Evolutionary conservation across 2,329 filamentous ascomycete species (phyloP), one percentile per base, ranked within the genome.

Genomic region (Alternaria arborescens): DNA sequence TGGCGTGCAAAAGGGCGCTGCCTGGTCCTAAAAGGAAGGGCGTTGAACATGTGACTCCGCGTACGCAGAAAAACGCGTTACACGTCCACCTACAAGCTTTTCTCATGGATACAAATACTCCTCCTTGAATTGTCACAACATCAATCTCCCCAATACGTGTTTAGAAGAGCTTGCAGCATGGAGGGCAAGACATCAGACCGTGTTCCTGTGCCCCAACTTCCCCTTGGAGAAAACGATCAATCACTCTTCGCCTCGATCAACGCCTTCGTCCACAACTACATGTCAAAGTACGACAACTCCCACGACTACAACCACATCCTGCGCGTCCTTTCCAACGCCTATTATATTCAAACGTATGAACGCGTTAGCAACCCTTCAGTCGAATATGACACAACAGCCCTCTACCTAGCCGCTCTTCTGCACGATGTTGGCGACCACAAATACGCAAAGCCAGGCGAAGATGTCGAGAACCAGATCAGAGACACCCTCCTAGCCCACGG

Each of bases 341-440:
- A 87, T 46, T 81, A 85, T 67, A 90, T 93, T 64, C 72, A 82
- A 50, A 76, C 78, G 3, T n/a, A 1, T 41, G 85, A 88, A 54
- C 78, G 72, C 73, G 55, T 68, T 58, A 52, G 76, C 70, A 68
- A 79, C 43, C 73, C 78, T 1, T 44, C 57, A 2, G 8, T 34
- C 1, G 36, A 65, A 28, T 84, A 84, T 70, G 84, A 91, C 74
- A 80, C 79, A 4, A 80, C 82, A 11, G 78, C 88, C 26, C 83
- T 95, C 65, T 87, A 87, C 28, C 87, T 96, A 26, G 83, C 88
- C 2, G 91, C 91, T 4, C 71, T 78, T 8, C 68, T 78, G 1
- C 94, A 97, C 80, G 94, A 97, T 71, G 89, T 97, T 18, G 92
- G 91, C 62, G 94, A 97, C 80, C 88, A 86, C 77, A 97, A 97